phyloP scores from a whole-genome alignment of 2,329 filamentous ascomycete species.

The Verticillium isaacii region DNA sequence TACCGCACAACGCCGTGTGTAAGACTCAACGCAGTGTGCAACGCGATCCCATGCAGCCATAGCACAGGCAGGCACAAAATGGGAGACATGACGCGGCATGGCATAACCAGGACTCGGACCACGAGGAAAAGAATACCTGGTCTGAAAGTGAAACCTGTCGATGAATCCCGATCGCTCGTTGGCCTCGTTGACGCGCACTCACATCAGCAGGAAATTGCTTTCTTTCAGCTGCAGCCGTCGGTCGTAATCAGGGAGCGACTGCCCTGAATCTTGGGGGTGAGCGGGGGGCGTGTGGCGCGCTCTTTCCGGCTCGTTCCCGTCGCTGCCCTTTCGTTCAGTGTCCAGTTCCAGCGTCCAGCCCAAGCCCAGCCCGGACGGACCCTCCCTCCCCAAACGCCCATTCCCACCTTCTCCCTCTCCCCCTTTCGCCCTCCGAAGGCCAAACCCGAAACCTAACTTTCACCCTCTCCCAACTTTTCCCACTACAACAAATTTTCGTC shows the following conservation, averaged over 20 bases:
- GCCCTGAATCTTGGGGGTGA: background rate
- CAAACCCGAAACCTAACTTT: background rate
- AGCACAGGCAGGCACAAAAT: background rate
- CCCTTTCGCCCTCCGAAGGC: background rate
- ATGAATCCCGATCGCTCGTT: background rate
- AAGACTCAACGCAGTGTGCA: background rate
- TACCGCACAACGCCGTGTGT: background rate
- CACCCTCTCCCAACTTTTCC: background rate
- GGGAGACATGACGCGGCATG: background rate
- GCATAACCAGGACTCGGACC: background rate
- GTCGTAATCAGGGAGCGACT: background rate
- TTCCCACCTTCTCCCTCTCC: background rate
- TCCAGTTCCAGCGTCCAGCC: background rate
- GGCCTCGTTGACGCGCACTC: background rate
- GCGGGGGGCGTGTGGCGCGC: background rate
- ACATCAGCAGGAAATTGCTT: background rate
- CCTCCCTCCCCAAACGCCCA: slow-evolving; percentile 1
- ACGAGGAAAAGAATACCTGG: background rate
- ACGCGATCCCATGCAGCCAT: background rate
- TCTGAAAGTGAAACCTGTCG: background rate
- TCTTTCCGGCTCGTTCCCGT: background rate
- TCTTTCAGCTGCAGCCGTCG: background rate
- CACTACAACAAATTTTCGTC: background rate
- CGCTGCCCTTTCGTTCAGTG: background rate
- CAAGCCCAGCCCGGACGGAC: slow-evolving; percentile 1